Evolutionary conservation across 352 stramenopile genomes (phyloP).

Genomic region (Sclerospora graminicola): DNA sequence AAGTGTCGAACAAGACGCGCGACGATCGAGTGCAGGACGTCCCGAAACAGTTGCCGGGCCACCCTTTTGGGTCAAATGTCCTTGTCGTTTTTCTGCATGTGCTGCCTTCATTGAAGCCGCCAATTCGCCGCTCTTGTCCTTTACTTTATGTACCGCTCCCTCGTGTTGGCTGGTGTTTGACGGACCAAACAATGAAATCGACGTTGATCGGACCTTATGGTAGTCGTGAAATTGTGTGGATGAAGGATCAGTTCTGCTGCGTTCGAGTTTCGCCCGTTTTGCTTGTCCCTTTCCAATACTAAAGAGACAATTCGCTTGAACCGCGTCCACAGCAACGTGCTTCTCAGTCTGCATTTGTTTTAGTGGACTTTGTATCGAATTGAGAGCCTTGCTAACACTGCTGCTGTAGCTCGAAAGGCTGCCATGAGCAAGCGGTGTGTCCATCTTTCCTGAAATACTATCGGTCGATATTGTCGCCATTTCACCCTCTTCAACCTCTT

Average conservation of each 20-base stretch:
- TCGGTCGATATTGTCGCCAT: constrained; percentile 12
- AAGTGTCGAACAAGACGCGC: constrained; percentile 30
- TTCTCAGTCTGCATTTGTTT: neutral
- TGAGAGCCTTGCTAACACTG: neutral
- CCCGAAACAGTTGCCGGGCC: constrained; percentile 4
- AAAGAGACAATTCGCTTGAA: neutral
- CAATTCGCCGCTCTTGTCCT: constrained; percentile 2
- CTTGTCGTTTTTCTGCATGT: constrained; percentile 13
- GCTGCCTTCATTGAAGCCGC: neutral
- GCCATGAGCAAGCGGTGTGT: neutral
- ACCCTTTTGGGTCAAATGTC: constrained; percentile 8
- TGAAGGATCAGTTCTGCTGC: constrained; percentile 11
- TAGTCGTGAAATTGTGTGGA: constrained; percentile 4
- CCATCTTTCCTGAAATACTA: neutral
- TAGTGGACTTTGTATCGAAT: neutral
- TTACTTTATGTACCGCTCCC: neutral
- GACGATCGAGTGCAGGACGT: constrained; percentile 33
- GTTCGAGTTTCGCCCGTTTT: constrained; percentile 15
- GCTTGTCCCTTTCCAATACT: constrained; percentile 5
- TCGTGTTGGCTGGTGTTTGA: constrained; percentile 4
- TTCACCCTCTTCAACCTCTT: constrained; percentile 19
- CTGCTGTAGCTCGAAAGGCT: neutral
- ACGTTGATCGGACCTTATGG: constrained; percentile 27
- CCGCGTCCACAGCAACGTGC: neutral
- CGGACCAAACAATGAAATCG: constrained; percentile 21